Base-by-base conservation (phyloP, 2,329 filamentous ascomycete genomes). In the Xylariaceae sp. region DNA sequence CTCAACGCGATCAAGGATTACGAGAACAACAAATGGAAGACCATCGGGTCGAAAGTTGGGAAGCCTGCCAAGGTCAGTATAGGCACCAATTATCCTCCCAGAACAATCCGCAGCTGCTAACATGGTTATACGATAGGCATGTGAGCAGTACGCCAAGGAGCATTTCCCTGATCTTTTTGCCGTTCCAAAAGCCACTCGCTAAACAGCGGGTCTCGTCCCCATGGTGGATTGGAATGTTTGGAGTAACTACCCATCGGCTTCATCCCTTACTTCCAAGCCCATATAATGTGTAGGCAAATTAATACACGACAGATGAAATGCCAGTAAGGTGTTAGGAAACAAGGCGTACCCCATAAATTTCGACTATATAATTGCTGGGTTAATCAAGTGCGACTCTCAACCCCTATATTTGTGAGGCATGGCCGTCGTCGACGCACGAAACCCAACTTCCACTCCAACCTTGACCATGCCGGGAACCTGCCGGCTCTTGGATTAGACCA, bases 1-100 rank as follows among this genome's bases (percentile, higher is more conserved):
- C 82, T 95, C 62, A 90, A 88, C 61, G 94, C 94, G 29, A 99
- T 99, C 75, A 96, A 96, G 74, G 94, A 99, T 70, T 97, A 97
- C 74, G 94, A 99, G 70, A 87, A 90, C 68, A 96, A 95, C 72
- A 97, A 97, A 71, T 99, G 94, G 94, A 97, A 97, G 75, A 85
- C 87, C 22, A 97, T 97, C 68, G 94, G 94, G 34, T 86, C 89
- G 71, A 97, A 97, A 73, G 90, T 99, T 64, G 91, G 92, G 67
- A 99, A 99, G 75, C 94, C 94, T 46, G 94, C 94, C 63, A 99
- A 99, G 85, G 88, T 90, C 71, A 59, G 74, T 67, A 53, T 57
- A 54, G 47, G n/a, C 19, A 47, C 37, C 21, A n/a, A 37, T 19
- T 22, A 32, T 51, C 37, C 16, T 21, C 15, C 18, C 8, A 4